Conservation (phyloP, 2,329 filamentous ascomycete genomes). For the Cadophora gregata region DNA sequence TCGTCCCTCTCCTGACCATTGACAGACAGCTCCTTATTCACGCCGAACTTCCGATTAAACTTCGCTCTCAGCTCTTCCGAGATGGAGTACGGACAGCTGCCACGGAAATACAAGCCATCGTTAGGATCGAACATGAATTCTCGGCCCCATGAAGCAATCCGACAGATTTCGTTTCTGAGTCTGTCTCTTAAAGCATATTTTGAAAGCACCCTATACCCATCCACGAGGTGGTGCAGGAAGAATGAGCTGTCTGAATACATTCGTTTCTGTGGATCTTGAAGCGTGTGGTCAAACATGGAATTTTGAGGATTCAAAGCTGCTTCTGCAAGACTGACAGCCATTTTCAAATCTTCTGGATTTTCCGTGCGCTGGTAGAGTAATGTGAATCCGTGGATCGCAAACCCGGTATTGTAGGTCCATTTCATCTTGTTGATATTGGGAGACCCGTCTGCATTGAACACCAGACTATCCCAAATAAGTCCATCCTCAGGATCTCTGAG, state of each 20-base stretch:
- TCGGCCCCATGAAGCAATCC: conserved; percentile 31
- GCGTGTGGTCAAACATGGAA: conserved; percentile 28
- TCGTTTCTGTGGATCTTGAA: conserved; percentile 16
- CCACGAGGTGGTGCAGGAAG: conserved; percentile 35
- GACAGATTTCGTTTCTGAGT: conserved; percentile 23
- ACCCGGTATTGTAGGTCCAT: conserved; percentile 36
- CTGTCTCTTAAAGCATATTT: conserved; percentile 17
- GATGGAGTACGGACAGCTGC: conserved; percentile 32
- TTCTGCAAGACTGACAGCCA: conserved; percentile 30
- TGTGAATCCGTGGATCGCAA: conserved; percentile 33
- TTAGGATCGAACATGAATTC: conserved; percentile 32
- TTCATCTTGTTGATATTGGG: conserved; percentile 32
- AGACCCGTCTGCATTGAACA: conserved; percentile 26
- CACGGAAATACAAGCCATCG: conserved; percentile 33
- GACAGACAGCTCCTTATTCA: conserved; percentile 20
- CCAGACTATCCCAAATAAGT: conserved; percentile 34
- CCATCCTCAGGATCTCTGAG: conserved; percentile 33
- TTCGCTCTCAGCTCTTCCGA: conserved; percentile 24
- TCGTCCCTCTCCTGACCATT: conserved; percentile 34
- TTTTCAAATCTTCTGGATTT: conserved; percentile 21
- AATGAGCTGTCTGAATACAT: conserved; percentile 36
- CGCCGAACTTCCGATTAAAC: conserved; percentile 29
- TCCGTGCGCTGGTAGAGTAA: conserved; percentile 27
- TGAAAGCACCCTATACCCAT: conserved; percentile 31
- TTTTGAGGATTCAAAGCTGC: conserved; percentile 27